These are phyloP conservation scores for Apiotrichum gracile DNA, from an alignment of 1,284 basidiomycete genomes.

Conservation along the genomic window DNA sequence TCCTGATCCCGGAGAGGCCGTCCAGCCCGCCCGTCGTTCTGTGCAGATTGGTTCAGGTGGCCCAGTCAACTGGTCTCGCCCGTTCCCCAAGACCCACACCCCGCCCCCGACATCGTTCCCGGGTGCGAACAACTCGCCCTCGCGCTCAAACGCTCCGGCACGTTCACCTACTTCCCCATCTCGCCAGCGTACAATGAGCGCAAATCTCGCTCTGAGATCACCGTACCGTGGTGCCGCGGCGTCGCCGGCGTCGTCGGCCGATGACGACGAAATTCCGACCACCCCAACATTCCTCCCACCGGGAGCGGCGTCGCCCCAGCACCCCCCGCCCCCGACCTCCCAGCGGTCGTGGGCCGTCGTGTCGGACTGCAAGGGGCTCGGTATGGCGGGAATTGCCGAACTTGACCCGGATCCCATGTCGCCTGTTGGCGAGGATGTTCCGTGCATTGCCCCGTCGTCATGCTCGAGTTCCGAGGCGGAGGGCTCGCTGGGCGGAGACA, in stretches of 20 bases:
- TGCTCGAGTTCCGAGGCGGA: neutral
- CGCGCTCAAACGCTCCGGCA: neutral
- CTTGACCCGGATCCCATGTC: conserved; percentile 5
- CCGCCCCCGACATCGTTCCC: too few species aligned
- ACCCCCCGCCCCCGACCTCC: neutral
- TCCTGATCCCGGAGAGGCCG: neutral
- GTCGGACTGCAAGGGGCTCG: conserved; percentile 14
- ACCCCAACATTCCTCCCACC: conserved; percentile 8
- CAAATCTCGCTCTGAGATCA: conserved; percentile 13
- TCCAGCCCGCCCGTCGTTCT: neutral
- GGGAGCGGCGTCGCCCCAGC: neutral
- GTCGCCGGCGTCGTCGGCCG: conserved; percentile 10
- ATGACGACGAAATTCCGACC: conserved; percentile 12
- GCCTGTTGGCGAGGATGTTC: too few species aligned
- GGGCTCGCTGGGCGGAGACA: conserved; percentile 9
- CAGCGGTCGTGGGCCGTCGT: conserved; percentile 12
- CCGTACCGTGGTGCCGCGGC: conserved; percentile 4
- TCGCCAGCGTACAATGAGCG: neutral
- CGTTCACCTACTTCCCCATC: neutral
- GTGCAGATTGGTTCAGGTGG: conserved; percentile 1
- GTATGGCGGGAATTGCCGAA: conserved; percentile 19
- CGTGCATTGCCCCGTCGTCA: neutral
- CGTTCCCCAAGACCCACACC: conserved; percentile 5
- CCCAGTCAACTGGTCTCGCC: conserved; percentile 27
- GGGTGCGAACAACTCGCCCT: neutral